phyloP scores from a whole-genome alignment of 2,329 filamentous ascomycete species.

The Sporothrix dimorphospora region DNA sequence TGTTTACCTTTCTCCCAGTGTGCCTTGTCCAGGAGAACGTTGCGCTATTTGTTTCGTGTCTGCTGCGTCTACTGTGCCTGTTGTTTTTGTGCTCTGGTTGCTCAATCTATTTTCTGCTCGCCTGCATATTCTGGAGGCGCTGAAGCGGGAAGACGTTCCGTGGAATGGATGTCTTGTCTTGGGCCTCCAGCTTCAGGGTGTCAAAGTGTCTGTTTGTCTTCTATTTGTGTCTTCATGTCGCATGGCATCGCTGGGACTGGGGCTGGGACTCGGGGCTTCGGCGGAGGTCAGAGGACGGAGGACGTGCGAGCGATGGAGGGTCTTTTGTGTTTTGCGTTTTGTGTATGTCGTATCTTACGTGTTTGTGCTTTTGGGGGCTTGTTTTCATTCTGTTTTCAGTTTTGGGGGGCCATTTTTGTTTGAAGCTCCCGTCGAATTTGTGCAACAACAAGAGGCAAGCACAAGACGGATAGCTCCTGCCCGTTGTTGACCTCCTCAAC shows the following conservation, averaged over 20 bases:
- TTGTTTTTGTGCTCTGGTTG: background rate
- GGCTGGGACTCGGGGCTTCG: background rate
- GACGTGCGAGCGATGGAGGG: background rate
- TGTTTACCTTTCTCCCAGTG: background rate
- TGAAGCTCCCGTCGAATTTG: background rate
- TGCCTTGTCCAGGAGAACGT: background rate
- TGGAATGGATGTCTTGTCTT: background rate
- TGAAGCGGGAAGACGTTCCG: background rate
- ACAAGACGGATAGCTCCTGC: background rate
- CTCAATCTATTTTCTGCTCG: background rate
- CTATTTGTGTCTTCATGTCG: background rate
- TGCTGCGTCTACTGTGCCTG: background rate
- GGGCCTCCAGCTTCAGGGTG: background rate
- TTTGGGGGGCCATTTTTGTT: background rate
- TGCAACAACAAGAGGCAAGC: background rate
- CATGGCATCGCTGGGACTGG: background rate
- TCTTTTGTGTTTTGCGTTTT: background rate
- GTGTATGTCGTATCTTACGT: no score
- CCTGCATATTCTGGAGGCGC: background rate
- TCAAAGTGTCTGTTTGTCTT: background rate
- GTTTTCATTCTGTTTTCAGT: background rate
- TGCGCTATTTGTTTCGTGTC: slow-evolving; percentile 20
- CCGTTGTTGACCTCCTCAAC: background rate
- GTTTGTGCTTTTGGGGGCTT: background rate
- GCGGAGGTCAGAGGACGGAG: slow-evolving; percentile 5